These are phyloP conservation scores for Rhizoclosmatium hyalinum DNA, from an alignment of 371 early-diverging fungal species.

Conservation along the genomic window DNA sequence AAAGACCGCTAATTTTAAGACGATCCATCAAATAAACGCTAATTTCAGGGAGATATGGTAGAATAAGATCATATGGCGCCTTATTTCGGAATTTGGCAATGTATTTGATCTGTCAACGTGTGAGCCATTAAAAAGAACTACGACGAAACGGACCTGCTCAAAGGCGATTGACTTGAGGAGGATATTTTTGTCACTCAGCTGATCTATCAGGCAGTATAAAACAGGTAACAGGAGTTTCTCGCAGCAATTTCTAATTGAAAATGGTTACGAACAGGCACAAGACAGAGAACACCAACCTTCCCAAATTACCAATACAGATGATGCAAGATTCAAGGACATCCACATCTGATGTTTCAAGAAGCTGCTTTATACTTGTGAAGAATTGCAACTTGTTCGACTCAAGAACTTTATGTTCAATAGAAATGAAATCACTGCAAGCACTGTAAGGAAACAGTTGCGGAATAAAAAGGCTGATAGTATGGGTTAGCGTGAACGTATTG, in stretches of 20 bases:
- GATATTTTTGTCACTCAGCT: constrained; percentile 11
- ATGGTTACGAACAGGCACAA: neutral
- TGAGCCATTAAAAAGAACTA: neutral
- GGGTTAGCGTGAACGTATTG: neutral
- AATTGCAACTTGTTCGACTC: constrained; percentile 21
- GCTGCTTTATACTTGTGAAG: constrained; percentile 13
- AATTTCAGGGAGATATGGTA: constrained; percentile 32
- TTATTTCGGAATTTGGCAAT: constrained; percentile 30
- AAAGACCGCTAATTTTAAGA: constrained; percentile 22
- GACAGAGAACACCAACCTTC: constrained; percentile 3
- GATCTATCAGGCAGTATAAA: constrained; percentile 8
- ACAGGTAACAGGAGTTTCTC: constrained; percentile 25
- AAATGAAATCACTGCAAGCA: constrained; percentile 8
- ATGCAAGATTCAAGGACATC: constrained; percentile 20
- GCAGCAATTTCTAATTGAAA: constrained; percentile 2
- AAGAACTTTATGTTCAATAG: constrained; percentile 8
- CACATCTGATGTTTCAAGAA: constrained; percentile 1
- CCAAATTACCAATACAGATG: constrained; percentile 16
- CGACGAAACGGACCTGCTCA: constrained; percentile 15
- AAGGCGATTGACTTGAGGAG: constrained; percentile 7
- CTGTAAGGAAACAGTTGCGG: constrained; percentile 27
- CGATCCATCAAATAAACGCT: constrained; percentile 40
- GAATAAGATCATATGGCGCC: constrained; percentile 25
- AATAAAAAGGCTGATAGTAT: constrained; percentile 4
- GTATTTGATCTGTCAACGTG: constrained; percentile 23